Base-by-base conservation (phyloP, 2,329 filamentous ascomycete genomes). In the Dichotomopilus funicola region DNA sequence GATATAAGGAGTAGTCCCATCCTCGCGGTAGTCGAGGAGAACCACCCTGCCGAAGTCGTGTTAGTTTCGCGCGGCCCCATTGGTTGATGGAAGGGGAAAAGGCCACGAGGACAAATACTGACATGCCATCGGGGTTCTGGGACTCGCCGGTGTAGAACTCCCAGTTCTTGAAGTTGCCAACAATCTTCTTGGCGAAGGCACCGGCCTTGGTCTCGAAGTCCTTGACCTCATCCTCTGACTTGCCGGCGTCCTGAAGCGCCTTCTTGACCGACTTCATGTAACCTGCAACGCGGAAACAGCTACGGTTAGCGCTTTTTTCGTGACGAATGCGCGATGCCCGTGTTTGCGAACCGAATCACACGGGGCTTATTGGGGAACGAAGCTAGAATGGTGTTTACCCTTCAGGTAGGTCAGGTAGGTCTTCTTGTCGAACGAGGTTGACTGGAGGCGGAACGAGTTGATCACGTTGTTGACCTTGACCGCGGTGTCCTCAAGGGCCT, bases 1-100 rank as follows among this genome's bases (percentile, higher is more conserved):
- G 67, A 95, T 80, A 72, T 82, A 99, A 59, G 94, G 94, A 54
- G 92, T 97, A 65, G 87, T 74, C 73, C 94, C 94, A 68, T 97
- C 94, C 73, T 96, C 91, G 68, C 94, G 92, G 84, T 96, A 99
- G 83, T 96, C 95, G 71, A 96, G 87, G 65, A 96, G 88, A 63
- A 91, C 80, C 67, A 96, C 80, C 85, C 88, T 91, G 61, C 8
- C 41, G 6, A 57, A 13, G 54, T 52, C 19, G 19, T 27, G 19
- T 62, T 13, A 59, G 37, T 7, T 40, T 35, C 8, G 13, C 6
- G 8, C 27, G 8, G 19, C 19, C 19, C 34, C 3, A 7, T 12
- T 12, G 51, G 33, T 47, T 48, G 4, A 40, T 35, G 10, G 19
- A 49, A 10, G 7, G 12, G 3, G 50, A 33, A 38, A 19, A 49